Evolutionary conservation across 1,284 basidiomycete genomes (phyloP).

Genomic region (Cryptococcus hybrid): DNA sequence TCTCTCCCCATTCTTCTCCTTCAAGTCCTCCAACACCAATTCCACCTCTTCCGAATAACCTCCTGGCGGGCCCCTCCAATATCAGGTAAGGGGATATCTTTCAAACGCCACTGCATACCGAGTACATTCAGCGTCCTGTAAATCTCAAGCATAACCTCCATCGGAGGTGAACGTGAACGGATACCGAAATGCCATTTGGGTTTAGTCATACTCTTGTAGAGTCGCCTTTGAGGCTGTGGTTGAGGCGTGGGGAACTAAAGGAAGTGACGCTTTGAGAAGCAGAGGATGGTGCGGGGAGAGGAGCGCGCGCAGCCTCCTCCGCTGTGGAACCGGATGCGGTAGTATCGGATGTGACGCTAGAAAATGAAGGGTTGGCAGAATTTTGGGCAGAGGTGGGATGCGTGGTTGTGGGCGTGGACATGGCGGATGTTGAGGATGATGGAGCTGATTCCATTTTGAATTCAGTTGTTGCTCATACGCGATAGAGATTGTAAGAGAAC

Average conservation of each 20-base stretch:
- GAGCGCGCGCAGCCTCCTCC: constrained; percentile 41
- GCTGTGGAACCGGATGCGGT: constrained; percentile 27
- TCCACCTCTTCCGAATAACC: constrained; percentile 45
- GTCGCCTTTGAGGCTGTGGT: constrained; percentile 9
- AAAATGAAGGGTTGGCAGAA: neutral
- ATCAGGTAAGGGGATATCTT: constrained; percentile 62
- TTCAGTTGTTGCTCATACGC: neutral
- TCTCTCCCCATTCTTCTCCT: constrained; percentile 32
- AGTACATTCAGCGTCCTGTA: constrained; percentile 87
- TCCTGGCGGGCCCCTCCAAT: constrained; percentile 56
- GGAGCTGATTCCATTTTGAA: constrained; percentile 2
- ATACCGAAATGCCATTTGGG: constrained; percentile 99
- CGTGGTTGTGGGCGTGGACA: constrained; percentile 5
- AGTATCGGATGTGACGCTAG: neutral
- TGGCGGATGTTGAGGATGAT: constrained; percentile 7
- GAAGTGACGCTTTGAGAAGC: neutral
- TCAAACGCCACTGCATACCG: constrained; percentile 88
- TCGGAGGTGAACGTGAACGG: constrained; percentile 87
- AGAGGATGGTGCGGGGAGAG: constrained; percentile 12
- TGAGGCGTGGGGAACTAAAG: constrained; percentile 1
- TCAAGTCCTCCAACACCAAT: constrained; percentile 53
- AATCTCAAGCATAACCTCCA: constrained; percentile 99
- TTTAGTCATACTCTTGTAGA: constrained; percentile 44
- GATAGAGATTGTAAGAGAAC: constrained; percentile 3
- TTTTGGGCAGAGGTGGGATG: neutral